Evolutionary conservation across 164 flowering plant species (phyloP).

Genomic region (Vitis rotundifolia): DNA sequence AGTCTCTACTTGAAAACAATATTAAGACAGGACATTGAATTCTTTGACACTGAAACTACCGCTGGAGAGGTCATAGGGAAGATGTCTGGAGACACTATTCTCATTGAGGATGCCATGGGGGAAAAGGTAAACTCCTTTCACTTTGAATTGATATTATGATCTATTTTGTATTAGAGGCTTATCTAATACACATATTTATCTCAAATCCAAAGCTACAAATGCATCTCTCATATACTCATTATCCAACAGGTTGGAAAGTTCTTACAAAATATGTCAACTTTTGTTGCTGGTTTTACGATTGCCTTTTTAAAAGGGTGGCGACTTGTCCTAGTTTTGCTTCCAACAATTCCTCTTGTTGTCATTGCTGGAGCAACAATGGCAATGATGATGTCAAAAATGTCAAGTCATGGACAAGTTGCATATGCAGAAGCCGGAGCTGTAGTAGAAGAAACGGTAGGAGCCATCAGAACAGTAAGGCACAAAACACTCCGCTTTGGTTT

Average conservation of each 20-base stretch:
- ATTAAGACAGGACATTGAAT: slow-evolving; percentile 7
- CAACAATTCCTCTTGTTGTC: slow-evolving; percentile 22
- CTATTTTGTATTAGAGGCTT: no score
- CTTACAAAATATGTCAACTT: slow-evolving; percentile 23
- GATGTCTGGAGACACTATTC: neutral
- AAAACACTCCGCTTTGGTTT: no score
- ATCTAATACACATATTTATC: neutral
- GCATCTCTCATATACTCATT: no score
- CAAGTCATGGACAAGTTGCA: slow-evolving; percentile 31
- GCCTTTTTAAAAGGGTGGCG: slow-evolving; percentile 22
- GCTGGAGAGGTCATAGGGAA: neutral
- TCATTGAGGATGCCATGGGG: slow-evolving; percentile 19
- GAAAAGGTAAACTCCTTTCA: slow-evolving; percentile 9
- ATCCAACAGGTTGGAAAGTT: slow-evolving; percentile 21
- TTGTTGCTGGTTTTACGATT: slow-evolving; percentile 19
- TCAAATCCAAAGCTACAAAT: neutral
- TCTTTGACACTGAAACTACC: slow-evolving; percentile 19
- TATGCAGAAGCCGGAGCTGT: slow-evolving; percentile 35
- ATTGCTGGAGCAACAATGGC: slow-evolving; percentile 24
- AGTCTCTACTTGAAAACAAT: slow-evolving; percentile 12
- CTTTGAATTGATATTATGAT: no score
- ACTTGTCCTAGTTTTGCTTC: slow-evolving; percentile 17
- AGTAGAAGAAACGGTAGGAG: slow-evolving; percentile 36
- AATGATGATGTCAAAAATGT: slow-evolving; percentile 22
- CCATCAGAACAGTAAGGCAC: slow-evolving; percentile 36